These are phyloP conservation scores for Dacryopinax spathularia DNA, from an alignment of 768 basidiomycete species.

Conservation along the genomic window DNA sequence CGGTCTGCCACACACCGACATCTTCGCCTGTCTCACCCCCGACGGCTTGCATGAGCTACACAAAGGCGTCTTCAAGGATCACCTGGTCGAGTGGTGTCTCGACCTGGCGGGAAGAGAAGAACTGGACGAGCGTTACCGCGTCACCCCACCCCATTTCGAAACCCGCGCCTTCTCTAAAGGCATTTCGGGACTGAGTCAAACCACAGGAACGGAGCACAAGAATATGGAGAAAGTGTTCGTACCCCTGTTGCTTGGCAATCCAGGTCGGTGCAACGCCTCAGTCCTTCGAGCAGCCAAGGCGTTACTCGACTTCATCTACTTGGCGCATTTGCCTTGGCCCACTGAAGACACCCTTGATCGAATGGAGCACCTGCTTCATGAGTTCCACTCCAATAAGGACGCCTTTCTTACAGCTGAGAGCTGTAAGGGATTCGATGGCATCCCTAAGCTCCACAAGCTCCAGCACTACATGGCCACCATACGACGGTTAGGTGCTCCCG, in stretches of 20 bases:
- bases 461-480: slow-evolving; percentile 22
- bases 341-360: slow-evolving; percentile 17
- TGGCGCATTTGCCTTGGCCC: slow-evolving; percentile 22
- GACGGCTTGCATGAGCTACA: slow-evolving; percentile 36
- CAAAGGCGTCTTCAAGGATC: slow-evolving; percentile 36
- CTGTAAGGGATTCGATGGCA: slow-evolving; percentile 26
- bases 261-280: slow-evolving; percentile 14
- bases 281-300: slow-evolving; percentile 18
- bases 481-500: slow-evolving; percentile 20
- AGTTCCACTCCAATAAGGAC: slow-evolving; percentile 22
- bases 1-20: slow-evolving; percentile 28
- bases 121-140: slow-evolving; percentile 13
- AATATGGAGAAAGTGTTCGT: slow-evolving; percentile 27
- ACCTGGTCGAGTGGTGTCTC: slow-evolving; percentile 27
- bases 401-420: slow-evolving; percentile 19
- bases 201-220: slow-evolving; percentile 6
- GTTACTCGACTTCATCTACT: slow-evolving; percentile 26
- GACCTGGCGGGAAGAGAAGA: slow-evolving; percentile 8
- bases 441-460: slow-evolving; percentile 27
- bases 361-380: slow-evolving; percentile 17
- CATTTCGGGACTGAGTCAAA: slow-evolving; percentile 3
- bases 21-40: slow-evolving; percentile 28
- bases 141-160: slow-evolving; percentile 11
- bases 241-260: slow-evolving; percentile 22
- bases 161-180: slow-evolving; percentile 7